Evolutionary conservation across 2,329 filamentous ascomycete genomes (phyloP).

Genomic region (Xylariales sp.): DNA sequence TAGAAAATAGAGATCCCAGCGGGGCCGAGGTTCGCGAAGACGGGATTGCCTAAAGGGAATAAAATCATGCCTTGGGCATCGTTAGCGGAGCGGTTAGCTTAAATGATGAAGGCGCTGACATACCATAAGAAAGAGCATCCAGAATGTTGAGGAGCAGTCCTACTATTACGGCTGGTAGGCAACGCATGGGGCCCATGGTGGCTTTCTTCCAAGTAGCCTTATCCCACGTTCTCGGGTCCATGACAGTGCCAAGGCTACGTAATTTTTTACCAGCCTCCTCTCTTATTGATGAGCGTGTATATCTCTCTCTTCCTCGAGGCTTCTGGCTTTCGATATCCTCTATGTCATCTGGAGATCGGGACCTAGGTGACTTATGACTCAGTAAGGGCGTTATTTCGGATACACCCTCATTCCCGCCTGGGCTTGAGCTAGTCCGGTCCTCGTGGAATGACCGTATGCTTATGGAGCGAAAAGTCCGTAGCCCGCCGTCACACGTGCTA

Average conservation of each 20-base stretch:
- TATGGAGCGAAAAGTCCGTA: conserved; percentile 27
- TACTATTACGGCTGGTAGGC: conserved; percentile 86
- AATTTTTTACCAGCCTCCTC: conserved; percentile 40
- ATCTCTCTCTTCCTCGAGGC: conserved; percentile 39
- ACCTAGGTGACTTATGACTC: conserved; percentile 48
- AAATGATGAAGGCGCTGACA: not conserved
- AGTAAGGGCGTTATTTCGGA: conserved; percentile 64
- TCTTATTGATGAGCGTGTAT: conserved; percentile 46
- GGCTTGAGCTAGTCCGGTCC: conserved; percentile 9
- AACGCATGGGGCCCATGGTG: conserved; percentile 74
- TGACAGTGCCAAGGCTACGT: conserved; percentile 48
- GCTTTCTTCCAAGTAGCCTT: conserved; percentile 71
- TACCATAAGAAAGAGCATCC: conserved; percentile 92
- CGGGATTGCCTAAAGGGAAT: conserved; percentile 87
- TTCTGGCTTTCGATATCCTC: conserved; percentile 66
- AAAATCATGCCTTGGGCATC: conserved; percentile 80
- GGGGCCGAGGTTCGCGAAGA: conserved; percentile 87
- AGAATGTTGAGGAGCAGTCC: conserved; percentile 91
- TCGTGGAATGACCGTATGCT: conserved; percentile 25
- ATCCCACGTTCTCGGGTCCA: conserved; percentile 79
- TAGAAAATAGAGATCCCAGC: conserved; percentile 99
- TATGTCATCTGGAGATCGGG: conserved; percentile 47
- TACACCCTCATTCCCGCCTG: not conserved
- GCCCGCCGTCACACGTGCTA: conserved; percentile 13
- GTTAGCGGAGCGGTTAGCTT: conserved; percentile 24